Base-by-base conservation (phyloP, 2,329 filamentous ascomycete species). In the Botryotinia calthae region DNA sequence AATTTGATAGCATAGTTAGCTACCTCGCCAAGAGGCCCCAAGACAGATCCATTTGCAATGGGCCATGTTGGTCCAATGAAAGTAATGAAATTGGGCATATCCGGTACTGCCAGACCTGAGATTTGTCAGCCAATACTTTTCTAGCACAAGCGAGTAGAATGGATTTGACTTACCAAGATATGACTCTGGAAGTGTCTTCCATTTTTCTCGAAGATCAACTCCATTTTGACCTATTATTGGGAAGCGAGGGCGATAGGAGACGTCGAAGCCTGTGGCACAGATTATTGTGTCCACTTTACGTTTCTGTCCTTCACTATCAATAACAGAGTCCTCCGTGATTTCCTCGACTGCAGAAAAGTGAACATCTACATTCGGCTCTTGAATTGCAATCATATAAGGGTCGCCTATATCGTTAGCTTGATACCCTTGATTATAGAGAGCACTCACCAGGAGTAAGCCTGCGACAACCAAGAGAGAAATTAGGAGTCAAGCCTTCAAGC, bases 311-410 rank as follows among this genome's bases (percentile, higher is more conserved):
- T 86, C 82, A 9, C 76, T 80, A 18, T 84, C 84, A 0, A 85
- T 80, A 1, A 85, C 82, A 1, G 84, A 84, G 5, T 83, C 82
- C 73, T 84, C 82, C 0, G 85, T 86, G 72, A 85, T 83, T 42
- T 81, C 81, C 22, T 79, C 79, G 3, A 86, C 84, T 2, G 82
- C 80, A 2, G 84, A 84, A 76, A 86, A 86, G 74, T 86, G 84
- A 0, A 86, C 84, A 75, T 86, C 83, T 2, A 86, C 84, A 69
- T 87, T 87, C 12, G 81, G 79, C 71, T 86, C 81, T 73, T 86
- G 84, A 62, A 87, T 84, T 1, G 85, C 85, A 61, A 81, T 74
- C 82, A 87, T 85, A 75, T 87, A 87, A 2, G 84, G 84, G 76
- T 86, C 85, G 4, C 85, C 85, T 72, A 37, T 20, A 48, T 5